Percentiles rank a stretch among this genome's conserved stretches.
phyloP scores from a whole-genome alignment of 2,329 filamentous ascomycete genomes.

The Penicillium sp. region DNA sequence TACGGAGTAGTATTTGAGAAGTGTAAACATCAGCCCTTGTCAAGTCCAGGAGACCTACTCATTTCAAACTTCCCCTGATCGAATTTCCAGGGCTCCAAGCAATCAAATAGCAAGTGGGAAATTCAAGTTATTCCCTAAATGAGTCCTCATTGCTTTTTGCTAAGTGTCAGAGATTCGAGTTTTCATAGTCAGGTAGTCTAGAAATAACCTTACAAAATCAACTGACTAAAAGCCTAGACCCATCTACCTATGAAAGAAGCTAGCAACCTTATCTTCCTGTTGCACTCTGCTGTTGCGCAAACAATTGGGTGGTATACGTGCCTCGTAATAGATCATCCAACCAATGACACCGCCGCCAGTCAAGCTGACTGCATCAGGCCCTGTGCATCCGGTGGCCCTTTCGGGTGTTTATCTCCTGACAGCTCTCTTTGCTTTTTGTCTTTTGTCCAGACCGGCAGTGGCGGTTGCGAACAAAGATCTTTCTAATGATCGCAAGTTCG shows the following conservation, averaged over 20 bases:
- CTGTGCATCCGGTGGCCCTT: conserved; percentile 6
- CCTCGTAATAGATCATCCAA: background rate
- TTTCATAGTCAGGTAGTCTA: conserved; percentile 1
- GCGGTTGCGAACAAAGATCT: conserved; percentile 20
- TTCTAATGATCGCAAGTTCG: conserved; percentile 10
- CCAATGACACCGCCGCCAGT: conserved; percentile 2
- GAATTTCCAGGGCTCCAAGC: conserved; percentile 29
- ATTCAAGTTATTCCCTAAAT: background rate
- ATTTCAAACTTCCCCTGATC: background rate
- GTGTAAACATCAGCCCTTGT: background rate
- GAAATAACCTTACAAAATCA: background rate
- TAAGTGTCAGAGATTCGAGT: background rate
- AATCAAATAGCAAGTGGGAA: conserved; percentile 33
- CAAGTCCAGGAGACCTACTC: background rate
- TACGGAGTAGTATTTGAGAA: background rate
- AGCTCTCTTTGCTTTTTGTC: conserved; percentile 17
- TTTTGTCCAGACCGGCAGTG: conserved; percentile 10
- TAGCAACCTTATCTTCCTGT: background rate
- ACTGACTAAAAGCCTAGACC: background rate
- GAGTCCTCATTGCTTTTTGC: background rate
- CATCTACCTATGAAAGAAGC: background rate
- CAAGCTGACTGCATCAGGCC: conserved; percentile 5
- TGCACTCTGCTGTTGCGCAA: background rate
- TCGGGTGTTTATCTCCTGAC: conserved; percentile 22
- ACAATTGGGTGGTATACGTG: conserved; percentile 1